phyloP scores from a whole-genome alignment of 2,329 filamentous ascomycete genomes.

The Monosporascus sp. region DNA sequence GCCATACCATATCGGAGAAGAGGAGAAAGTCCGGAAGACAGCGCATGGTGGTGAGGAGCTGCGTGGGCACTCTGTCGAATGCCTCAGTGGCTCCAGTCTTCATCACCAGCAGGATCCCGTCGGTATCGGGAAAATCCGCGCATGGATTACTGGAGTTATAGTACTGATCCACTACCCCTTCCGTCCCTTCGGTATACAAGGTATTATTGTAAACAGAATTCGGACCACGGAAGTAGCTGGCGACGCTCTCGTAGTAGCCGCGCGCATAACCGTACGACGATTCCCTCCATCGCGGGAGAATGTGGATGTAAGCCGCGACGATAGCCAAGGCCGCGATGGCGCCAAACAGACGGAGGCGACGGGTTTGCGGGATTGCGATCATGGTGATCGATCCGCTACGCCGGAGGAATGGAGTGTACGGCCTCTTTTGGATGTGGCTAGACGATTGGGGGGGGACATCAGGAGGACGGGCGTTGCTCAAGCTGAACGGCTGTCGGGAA shows the following conservation, averaged over 20 bases:
- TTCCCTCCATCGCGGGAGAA: slow-evolving; percentile 20
- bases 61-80: slow-evolving; percentile 48
- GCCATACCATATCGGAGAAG: slow-evolving; percentile 48
- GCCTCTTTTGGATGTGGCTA: not conserved
- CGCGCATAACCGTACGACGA: slow-evolving; percentile 22
- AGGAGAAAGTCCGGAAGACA: slow-evolving; percentile 51
- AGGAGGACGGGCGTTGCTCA: not conserved
- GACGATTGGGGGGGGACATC: not conserved
- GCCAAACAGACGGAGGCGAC: slow-evolving; percentile 23
- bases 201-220: slow-evolving; percentile 32
- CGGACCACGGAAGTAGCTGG: slow-evolving; percentile 18
- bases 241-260: slow-evolving; percentile 22
- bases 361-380: slow-evolving; percentile 24
- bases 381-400: slow-evolving; percentile 9
- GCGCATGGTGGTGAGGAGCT: slow-evolving; percentile 47
- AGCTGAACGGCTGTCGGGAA: no score
- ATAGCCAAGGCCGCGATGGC: slow-evolving; percentile 16
- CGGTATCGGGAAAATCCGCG: slow-evolving; percentile 35
- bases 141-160: slow-evolving; percentile 34
- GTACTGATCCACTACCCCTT: slow-evolving; percentile 26
- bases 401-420: not conserved
- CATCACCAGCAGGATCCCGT: slow-evolving; percentile 46
- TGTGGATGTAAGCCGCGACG: slow-evolving; percentile 18
- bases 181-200: slow-evolving; percentile 30
- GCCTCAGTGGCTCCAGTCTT: slow-evolving; percentile 55